A percentile compares a stretch with the other conserved stretches of the same genome.
Conservation (phyloP, 1,284 basidiomycete genomes). For the Papiliotrema fonsecae region DNA sequence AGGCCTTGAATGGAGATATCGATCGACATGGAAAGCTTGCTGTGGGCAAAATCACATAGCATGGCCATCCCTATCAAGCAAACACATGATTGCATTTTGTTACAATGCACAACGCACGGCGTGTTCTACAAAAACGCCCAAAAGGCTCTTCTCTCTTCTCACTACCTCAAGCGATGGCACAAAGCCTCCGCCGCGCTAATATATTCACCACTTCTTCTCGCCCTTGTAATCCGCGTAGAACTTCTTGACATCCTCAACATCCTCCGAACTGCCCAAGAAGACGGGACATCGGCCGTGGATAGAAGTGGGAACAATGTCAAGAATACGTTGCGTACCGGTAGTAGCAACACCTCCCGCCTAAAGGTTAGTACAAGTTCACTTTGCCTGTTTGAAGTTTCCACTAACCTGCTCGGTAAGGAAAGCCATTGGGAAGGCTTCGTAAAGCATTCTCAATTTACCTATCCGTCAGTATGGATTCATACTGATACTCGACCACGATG, state of each 20-base stretch:
- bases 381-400: conserved; percentile 4
- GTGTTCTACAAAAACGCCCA: too few species aligned
- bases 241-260: conserved; percentile 82
- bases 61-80: too few species aligned
- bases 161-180: too few species aligned
- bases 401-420: conserved; percentile 86
- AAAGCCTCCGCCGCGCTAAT: too few species aligned
- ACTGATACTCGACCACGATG: too few species aligned
- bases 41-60: too few species aligned
- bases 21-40: too few species aligned
- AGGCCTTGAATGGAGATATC: too few species aligned
- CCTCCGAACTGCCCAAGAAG: conserved; percentile 91
- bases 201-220: conserved; percentile 43
- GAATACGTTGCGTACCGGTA: conserved; percentile 83
- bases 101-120: too few species aligned
- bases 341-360: conserved; percentile 95
- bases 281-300: conserved; percentile 94
- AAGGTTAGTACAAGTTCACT: too few species aligned
- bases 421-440: conserved; percentile 99
- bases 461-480: background rate
- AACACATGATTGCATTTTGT: too few species aligned
- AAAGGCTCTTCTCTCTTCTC: too few species aligned
- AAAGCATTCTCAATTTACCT: conserved; percentile 91
- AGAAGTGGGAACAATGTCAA: conserved; percentile 81
- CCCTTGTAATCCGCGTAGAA: conserved; percentile 58